Percentiles rank a stretch among this genome's conserved stretches.
Evolutionary conservation across 2,329 filamentous ascomycete species (phyloP).

Genomic region (Ceratocystis smalleyi): DNA sequence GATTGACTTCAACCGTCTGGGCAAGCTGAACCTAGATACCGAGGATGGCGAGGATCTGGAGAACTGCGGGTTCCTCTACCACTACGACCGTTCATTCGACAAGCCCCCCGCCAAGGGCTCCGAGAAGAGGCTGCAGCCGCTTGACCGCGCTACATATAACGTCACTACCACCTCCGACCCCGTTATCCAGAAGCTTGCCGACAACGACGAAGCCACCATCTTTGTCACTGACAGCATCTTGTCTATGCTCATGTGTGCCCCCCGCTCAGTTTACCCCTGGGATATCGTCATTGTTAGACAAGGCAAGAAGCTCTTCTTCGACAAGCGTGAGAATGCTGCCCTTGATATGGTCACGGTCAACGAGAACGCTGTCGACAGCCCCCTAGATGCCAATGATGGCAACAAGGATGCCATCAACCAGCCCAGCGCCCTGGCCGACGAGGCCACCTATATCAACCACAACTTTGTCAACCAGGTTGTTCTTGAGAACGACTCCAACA

Average conservation of each 20-base stretch:
- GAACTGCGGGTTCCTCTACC: conserved; percentile 92
- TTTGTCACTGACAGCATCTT: conserved; percentile 95
- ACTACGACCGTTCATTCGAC: conserved; percentile 93
- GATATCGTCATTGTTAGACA: conserved; percentile 88
- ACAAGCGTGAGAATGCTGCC: conserved; percentile 91
- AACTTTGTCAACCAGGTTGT: conserved; percentile 97
- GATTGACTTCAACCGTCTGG: conserved; percentile 91
- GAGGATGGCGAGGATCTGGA: conserved; percentile 92
- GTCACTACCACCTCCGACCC: conserved; percentile 94
- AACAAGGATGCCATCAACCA: conserved; percentile 93
- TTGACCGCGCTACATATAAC: conserved; percentile 95
- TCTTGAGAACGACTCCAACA: conserved; percentile 59
- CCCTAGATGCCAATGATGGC: conserved; percentile 77
- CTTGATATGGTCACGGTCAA: conserved; percentile 98
- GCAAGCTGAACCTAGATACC: conserved; percentile 89
- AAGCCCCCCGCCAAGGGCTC: conserved; percentile 80
- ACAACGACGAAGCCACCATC: conserved; percentile 89
- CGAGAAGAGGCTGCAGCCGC: conserved; percentile 71
- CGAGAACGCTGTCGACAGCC: conserved; percentile 92
- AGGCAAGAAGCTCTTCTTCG: conserved; percentile 93
- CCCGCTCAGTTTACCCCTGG: conserved; percentile 95
- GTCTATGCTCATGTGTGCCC: conserved; percentile 98
- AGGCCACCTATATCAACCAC: conserved; percentile 99
- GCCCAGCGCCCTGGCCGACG: conserved; percentile 79
- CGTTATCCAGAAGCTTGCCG: conserved; percentile 88